Evolutionary conservation across 2,329 filamentous ascomycete genomes (phyloP).

Genomic region (Sporothrix euskadiensis): DNA sequence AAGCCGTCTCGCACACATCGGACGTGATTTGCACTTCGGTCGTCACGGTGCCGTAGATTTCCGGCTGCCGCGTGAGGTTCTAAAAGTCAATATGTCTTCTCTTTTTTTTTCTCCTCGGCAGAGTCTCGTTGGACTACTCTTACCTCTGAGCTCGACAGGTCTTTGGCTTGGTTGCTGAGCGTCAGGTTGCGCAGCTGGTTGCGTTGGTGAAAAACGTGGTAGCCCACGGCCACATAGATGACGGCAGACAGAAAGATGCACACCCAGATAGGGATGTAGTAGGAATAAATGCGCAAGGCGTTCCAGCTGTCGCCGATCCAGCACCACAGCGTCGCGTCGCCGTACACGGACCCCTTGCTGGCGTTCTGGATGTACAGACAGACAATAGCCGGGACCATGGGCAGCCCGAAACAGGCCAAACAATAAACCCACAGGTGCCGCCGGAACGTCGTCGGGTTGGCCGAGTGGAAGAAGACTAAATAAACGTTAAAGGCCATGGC

Average conservation of each 20-base stretch:
- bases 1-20: slow-evolving; percentile 33
- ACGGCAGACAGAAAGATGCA: slow-evolving; percentile 57
- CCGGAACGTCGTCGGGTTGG: slow-evolving; percentile 66
- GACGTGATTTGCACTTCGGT: slow-evolving; percentile 53
- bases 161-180: slow-evolving; percentile 46
- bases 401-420: slow-evolving; percentile 68
- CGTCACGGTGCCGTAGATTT: slow-evolving; percentile 53
- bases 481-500: slow-evolving; percentile 83
- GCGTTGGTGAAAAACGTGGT: slow-evolving; percentile 59
- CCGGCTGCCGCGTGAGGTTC: slow-evolving; percentile 37
- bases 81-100: slow-evolving; percentile 17
- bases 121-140: slow-evolving; percentile 20
- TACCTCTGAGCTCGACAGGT: slow-evolving; percentile 37
- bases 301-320: slow-evolving; percentile 60
- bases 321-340: slow-evolving; percentile 64
- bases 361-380: slow-evolving; percentile 59
- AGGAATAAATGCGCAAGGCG: slow-evolving; percentile 59
- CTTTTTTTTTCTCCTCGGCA: slow-evolving; percentile 22
- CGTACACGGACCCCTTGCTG: slow-evolving; percentile 49
- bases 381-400: slow-evolving; percentile 65
- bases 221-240: slow-evolving; percentile 60
- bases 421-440: slow-evolving; percentile 72
- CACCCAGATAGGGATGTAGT: slow-evolving; percentile 63
- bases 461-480: slow-evolving; percentile 64
- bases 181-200: slow-evolving; percentile 58